These are phyloP conservation scores for Dacryopinax primogenitus DNA, from an alignment of 768 basidiomycete genomes.

Conservation along the genomic window DNA sequence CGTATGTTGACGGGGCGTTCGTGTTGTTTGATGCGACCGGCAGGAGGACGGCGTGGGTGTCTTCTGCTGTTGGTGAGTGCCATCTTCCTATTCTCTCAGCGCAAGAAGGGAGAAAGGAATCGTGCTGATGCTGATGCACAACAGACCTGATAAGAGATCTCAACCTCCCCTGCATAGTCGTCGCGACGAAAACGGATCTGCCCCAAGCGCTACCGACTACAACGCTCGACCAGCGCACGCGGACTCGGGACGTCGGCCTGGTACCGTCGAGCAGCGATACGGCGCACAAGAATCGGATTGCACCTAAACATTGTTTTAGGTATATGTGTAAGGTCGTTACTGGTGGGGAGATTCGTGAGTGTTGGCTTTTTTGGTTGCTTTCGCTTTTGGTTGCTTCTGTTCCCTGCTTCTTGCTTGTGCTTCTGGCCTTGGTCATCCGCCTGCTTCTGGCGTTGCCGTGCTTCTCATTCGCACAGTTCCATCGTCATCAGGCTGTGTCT, in stretches of 20 bases:
- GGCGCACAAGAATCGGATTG: not conserved
- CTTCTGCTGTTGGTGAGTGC: conserved; percentile 3
- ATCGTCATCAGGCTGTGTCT: not conserved
- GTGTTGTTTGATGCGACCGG: not conserved
- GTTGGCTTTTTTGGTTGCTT: not conserved
- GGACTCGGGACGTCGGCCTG: conserved; percentile 5
- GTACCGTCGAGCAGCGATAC: not conserved
- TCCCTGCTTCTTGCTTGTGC: not conserved
- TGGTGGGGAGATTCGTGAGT: not conserved
- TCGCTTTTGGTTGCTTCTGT: not conserved
- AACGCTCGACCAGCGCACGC: not conserved
- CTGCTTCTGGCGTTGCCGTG: too few species aligned
- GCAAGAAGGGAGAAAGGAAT: not conserved
- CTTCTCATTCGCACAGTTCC: not conserved
- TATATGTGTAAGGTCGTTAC: not conserved
- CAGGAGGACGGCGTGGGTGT: not conserved
- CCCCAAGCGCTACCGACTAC: not conserved
- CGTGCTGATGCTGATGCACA: not conserved
- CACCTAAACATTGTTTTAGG: not conserved
- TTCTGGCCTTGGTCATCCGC: too few species aligned
- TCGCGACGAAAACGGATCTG: not conserved
- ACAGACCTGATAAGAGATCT: not conserved
- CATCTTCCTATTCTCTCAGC: not conserved
- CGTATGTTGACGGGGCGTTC: not conserved
- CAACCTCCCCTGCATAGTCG: not conserved